Evolutionary conservation across 2,329 filamentous ascomycete genomes (phyloP), one percentile per base, ranked within the genome.

Genomic region (Huntiella bhutanensis): DNA sequence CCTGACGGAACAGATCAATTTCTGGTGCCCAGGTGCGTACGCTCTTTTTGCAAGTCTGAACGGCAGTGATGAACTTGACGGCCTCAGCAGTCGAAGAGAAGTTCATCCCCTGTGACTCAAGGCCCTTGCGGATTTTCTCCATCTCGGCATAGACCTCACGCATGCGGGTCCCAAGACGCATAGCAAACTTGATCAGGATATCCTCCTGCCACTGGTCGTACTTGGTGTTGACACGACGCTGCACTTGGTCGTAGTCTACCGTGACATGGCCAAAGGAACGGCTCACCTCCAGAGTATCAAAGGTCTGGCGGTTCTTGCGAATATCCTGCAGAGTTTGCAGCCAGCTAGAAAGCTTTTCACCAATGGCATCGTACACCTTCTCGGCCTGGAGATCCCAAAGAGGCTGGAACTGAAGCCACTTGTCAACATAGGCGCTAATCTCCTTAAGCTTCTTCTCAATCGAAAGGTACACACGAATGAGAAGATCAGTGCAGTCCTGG

Each of bases 191-290:
- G 54, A 82, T 75, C 34, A 96, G 69, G 47, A 98, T 93, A 53
- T 99, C 91, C 55, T 95, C 85, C 61, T 99, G 91, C 91, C 92
- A 98, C 60, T 96, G 88, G 58, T 99, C 92, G 59, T 98, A 99
- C 61, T 96, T 98, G 55, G 86, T 85, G 56, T 96, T 98, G 60
- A 99, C 91, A 62, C 94, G 95, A 48, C 88, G 85, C 62, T 98
- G 92, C 0, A 98, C 91, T 61, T 98, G 92, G 56, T 96, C 91
- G 57, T 98, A 98, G 60, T 98, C 88, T 56, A 99, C 86, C 3
- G 82, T 85, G 46, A 96, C 77, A 60, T 93, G 88, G 4, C 91
- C 91, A 58, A 99, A 98, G 1, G 81, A 82, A 35, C 83, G 81
- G 60, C 81, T 91, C 53, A 92, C 84, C 59, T 95, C 91, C 6